Conservation (phyloP, 2,329 filamentous ascomycete genomes). For the Plenodomus lindquistii region DNA sequence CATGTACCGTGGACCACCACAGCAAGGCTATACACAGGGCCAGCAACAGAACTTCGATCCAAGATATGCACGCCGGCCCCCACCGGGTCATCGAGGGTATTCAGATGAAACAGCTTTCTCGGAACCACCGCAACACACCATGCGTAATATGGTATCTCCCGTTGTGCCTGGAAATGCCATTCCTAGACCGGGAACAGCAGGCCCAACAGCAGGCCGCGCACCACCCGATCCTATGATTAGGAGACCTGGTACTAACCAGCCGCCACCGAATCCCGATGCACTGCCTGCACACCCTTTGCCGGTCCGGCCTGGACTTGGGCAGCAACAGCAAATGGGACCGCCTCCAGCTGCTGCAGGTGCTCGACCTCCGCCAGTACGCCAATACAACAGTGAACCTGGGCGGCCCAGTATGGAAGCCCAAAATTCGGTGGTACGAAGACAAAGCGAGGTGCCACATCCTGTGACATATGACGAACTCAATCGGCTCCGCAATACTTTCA, state of each 20-base stretch:
- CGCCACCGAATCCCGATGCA: constrained; percentile 56
- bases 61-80: constrained; percentile 31
- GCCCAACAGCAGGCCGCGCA: constrained; percentile 30
- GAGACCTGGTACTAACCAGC: constrained; percentile 46
- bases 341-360: constrained; percentile 29
- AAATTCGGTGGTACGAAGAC: constrained; percentile 21
- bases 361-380: constrained; percentile 58
- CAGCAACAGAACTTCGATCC: constrained; percentile 33
- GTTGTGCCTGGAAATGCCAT: constrained; percentile 31
- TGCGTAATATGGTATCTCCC: constrained; percentile 34
- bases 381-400: constrained; percentile 53
- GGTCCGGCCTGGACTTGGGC: constrained; percentile 56
- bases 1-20: constrained; percentile 16
- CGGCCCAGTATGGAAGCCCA: constrained; percentile 37
- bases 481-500: constrained; percentile 69
- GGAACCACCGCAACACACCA: constrained; percentile 38
- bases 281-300: constrained; percentile 61
- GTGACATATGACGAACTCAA: constrained; percentile 82
- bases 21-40: constrained; percentile 21
- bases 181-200: constrained; percentile 37
- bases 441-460: constrained; percentile 48
- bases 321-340: constrained; percentile 29
- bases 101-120: constrained; percentile 43
- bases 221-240: constrained; percentile 34
- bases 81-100: constrained; percentile 38